phyloP scores from a whole-genome alignment of 2,329 filamentous ascomycete genomes.

The Fusarium sp. region DNA sequence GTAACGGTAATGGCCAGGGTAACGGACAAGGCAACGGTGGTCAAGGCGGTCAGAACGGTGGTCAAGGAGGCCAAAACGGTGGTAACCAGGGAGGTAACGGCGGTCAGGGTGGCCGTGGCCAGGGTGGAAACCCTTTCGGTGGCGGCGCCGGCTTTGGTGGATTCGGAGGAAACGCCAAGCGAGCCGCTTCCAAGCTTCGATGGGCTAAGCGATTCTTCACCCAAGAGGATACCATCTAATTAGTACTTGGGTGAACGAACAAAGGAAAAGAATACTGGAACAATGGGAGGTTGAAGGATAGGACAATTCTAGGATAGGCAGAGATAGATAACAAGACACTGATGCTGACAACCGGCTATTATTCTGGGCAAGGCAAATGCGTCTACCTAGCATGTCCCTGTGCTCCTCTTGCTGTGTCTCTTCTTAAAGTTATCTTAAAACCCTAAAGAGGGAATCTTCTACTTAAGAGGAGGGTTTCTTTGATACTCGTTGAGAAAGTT shows the following conservation, averaged over 20 bases:
- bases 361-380: too few species aligned
- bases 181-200: conserved; percentile 14
- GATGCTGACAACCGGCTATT: too few species aligned
- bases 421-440: too few species aligned
- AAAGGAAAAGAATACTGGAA: neutral
- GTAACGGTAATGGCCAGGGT: too few species aligned
- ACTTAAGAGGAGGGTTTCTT: too few species aligned
- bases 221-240: neutral
- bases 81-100: neutral
- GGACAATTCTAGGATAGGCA: neutral
- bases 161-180: conserved; percentile 32
- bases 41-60: neutral
- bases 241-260: neutral
- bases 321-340: conserved; percentile 1
- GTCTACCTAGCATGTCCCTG: too few species aligned
- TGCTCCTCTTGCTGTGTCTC: too few species aligned
- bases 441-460: too few species aligned
- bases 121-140: neutral
- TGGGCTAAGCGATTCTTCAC: conserved; percentile 31
- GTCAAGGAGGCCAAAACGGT: neutral
- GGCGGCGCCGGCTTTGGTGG: conserved; percentile 1
- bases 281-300: neutral
- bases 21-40: neutral
- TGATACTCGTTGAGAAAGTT: too few species aligned
- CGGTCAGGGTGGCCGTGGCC: neutral